Percentiles rank a stretch among this genome's conserved stretches.
Evolutionary conservation across 345 rosid species (phyloP).

Genomic region (Citrus glauca): DNA sequence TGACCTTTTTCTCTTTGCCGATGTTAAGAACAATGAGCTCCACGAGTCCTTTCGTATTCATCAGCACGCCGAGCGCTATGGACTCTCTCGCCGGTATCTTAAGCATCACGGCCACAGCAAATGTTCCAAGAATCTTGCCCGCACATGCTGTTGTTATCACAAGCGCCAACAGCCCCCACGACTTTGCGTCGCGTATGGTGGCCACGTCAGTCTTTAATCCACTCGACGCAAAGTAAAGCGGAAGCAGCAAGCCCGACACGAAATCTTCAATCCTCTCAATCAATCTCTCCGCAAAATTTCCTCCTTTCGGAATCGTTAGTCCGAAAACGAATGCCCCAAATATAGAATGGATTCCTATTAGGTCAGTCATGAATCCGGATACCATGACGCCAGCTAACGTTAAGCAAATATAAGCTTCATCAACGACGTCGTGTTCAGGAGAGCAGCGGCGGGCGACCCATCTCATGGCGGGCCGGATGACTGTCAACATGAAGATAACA

Average conservation of each 20-base stretch:
- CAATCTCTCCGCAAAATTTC: slow-evolving; percentile 66
- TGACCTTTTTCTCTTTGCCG: slow-evolving; percentile 82
- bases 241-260: slow-evolving; percentile 72
- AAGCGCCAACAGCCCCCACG: slow-evolving; percentile 71
- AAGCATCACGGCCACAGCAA: slow-evolving; percentile 60
- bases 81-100: slow-evolving; percentile 71
- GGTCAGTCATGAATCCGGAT: slow-evolving; percentile 65
- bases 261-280: slow-evolving; percentile 85
- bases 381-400: slow-evolving; percentile 74
- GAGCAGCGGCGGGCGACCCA: slow-evolving; percentile 65
- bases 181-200: slow-evolving; percentile 43
- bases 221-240: slow-evolving; percentile 88
- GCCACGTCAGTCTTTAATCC: slow-evolving; percentile 79
- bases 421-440: slow-evolving; percentile 42
- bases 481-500: slow-evolving; percentile 55
- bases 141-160: slow-evolving; percentile 71
- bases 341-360: slow-evolving; percentile 79
- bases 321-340: slow-evolving; percentile 88
- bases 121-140: slow-evolving; percentile 76
- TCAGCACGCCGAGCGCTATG: slow-evolving; percentile 69
- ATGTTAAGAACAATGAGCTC: slow-evolving; percentile 94
- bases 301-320: slow-evolving; percentile 75
- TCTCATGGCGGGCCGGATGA: slow-evolving; percentile 68
- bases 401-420: slow-evolving; percentile 69
- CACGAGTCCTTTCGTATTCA: slow-evolving; percentile 91